phyloP scores from a whole-genome alignment of 2,329 filamentous ascomycete species.

The Calonectria pseudoreteaudii region DNA sequence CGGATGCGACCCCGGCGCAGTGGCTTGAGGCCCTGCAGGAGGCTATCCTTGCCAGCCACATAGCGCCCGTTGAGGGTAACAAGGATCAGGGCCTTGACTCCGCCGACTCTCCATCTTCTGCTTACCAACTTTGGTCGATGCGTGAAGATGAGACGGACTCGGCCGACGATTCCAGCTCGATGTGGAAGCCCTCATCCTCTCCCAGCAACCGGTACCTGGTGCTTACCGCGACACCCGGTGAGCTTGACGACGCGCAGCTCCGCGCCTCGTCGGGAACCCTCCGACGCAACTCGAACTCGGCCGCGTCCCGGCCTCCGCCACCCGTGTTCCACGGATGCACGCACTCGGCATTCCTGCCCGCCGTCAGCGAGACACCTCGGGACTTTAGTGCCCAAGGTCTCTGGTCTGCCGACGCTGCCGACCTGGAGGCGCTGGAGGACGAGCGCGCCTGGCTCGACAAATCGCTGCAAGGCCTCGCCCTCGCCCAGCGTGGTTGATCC shows the following conservation, averaged over 20 bases:
- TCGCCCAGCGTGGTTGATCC: slow-evolving; percentile 36
- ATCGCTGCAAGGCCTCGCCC: slow-evolving; percentile 38
- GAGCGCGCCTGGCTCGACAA: slow-evolving; percentile 39
- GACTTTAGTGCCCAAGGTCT: slow-evolving; percentile 42
- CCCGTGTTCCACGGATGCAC: slow-evolving; percentile 36
- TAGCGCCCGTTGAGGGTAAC: slow-evolving; percentile 16
- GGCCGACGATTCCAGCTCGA: slow-evolving; percentile 16
- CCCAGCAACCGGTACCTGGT: slow-evolving; percentile 32
- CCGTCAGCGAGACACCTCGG: slow-evolving; percentile 39
- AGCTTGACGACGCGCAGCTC: slow-evolving; percentile 30
- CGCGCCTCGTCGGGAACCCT: slow-evolving; percentile 37
- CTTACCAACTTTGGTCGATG: slow-evolving; percentile 43
- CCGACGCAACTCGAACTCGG: slow-evolving; percentile 33
- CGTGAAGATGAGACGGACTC: slow-evolving; percentile 8
- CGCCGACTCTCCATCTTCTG: slow-evolving; percentile 25
- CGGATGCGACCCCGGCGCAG: slow-evolving; percentile 42
- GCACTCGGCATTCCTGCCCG: slow-evolving; percentile 38
- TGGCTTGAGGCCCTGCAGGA: slow-evolving; percentile 55
- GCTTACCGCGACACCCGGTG: slow-evolving; percentile 33
- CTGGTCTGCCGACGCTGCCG: slow-evolving; percentile 34
- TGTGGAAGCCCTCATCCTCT: slow-evolving; percentile 38
- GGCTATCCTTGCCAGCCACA: slow-evolving; percentile 31
- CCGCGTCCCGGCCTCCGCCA: slow-evolving; percentile 35
- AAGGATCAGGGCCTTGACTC: slow-evolving; percentile 21
- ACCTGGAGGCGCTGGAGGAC: slow-evolving; percentile 30